A percentile compares a stretch with the other conserved stretches of the same genome.
These are phyloP conservation scores for Epichloe gansuensis DNA, from an alignment of 2,329 filamentous ascomycete genomes.

Conservation along the genomic window DNA sequence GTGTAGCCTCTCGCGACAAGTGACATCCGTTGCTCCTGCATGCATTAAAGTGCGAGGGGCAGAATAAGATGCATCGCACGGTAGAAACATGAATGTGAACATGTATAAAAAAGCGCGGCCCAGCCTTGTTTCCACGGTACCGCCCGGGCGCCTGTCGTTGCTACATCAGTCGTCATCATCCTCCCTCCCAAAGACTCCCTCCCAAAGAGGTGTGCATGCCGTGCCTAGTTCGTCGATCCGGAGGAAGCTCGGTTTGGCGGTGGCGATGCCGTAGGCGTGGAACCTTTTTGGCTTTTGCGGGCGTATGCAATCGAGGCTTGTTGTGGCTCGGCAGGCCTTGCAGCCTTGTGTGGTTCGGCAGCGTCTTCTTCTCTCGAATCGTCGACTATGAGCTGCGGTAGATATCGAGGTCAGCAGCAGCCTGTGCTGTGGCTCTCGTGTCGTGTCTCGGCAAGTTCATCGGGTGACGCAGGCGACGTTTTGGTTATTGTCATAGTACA, in stretches of 20 bases:
- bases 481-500: conserved; percentile 17
- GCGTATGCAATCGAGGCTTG: too few species aligned
- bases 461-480: conserved; percentile 6
- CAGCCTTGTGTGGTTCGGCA: too few species aligned
- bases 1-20: too few species aligned
- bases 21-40: neutral
- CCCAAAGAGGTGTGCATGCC: too few species aligned
- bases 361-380: too few species aligned
- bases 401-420: neutral
- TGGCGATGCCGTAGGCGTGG: too few species aligned
- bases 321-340: too few species aligned
- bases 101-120: too few species aligned
- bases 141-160: neutral
- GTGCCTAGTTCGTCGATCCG: too few species aligned
- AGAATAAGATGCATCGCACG: neutral
- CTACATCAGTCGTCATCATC: neutral
- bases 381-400: too few species aligned
- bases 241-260: too few species aligned
- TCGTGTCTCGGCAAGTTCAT: neutral
- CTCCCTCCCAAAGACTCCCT: neutral
- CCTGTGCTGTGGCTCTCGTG: neutral
- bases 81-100: neutral
- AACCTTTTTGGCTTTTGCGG: too few species aligned
- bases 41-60: neutral
- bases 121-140: neutral